phyloP scores from a whole-genome alignment of 31 red algal genomes.

The Bonnemaisonia californica region DNA sequence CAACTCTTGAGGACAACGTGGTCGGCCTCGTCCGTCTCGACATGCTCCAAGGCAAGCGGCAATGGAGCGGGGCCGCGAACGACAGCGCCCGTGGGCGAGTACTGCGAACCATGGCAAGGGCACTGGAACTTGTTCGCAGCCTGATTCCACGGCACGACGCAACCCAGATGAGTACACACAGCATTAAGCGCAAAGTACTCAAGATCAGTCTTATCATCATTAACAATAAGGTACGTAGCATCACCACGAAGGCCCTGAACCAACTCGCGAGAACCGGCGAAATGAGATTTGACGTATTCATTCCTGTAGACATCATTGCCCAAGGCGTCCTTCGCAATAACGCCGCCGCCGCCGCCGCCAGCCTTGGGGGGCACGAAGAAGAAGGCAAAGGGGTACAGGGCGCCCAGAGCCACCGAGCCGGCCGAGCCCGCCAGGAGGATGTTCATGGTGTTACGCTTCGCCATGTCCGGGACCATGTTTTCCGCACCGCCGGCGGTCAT shows the following conservation, averaged over 20 bases:
- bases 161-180: conserved; percentile 97
- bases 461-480: conserved; percentile 84
- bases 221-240: conserved; percentile 90
- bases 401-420: conserved; percentile 54
- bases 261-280: conserved; percentile 72
- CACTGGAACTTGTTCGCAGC: conserved; percentile 97
- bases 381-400: conserved; percentile 53
- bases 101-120: conserved; percentile 97
- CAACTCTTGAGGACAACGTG: conserved; percentile 84
- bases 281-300: conserved; percentile 64
- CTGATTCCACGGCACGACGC: conserved; percentile 93
- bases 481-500: conserved; percentile 67
- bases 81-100: conserved; percentile 91
- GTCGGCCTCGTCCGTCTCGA: conserved; percentile 61
- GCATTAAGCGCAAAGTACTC: conserved; percentile 90
- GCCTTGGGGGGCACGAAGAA: conserved; percentile 81
- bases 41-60: conserved; percentile 76
- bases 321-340: conserved; percentile 77
- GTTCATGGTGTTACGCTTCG: conserved; percentile 89
- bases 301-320: conserved; percentile 77
- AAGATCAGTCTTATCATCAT: conserved; percentile 73
- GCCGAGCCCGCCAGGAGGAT: conserved; percentile 73
- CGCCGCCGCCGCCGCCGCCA: conserved; percentile 60
- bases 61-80: conserved; percentile 92
- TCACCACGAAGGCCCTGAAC: conserved; percentile 93